These are phyloP conservation scores for Fusarium setosum DNA, from an alignment of 2,329 filamentous ascomycete species.

Conservation along the genomic window DNA sequence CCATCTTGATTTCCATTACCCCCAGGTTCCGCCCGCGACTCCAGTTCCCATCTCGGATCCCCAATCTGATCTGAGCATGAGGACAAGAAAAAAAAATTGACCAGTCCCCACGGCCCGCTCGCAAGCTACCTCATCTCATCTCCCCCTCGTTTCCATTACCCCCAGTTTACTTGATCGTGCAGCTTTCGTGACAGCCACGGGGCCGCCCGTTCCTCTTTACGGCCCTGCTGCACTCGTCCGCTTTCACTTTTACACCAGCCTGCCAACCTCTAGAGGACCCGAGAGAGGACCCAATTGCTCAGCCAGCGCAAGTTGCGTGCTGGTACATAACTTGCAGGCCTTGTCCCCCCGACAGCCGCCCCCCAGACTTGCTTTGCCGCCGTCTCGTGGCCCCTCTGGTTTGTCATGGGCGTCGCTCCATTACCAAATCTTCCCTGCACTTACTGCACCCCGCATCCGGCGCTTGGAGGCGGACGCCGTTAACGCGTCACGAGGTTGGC, in stretches of 20 bases:
- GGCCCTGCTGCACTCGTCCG: conserved; percentile 29
- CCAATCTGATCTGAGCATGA: conserved; percentile 28
- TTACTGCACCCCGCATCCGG: conserved; percentile 44
- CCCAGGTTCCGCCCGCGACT: conserved; percentile 45
- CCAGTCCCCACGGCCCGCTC: conserved; percentile 31
- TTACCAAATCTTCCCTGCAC: conserved; percentile 41
- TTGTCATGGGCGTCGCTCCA: conserved; percentile 40
- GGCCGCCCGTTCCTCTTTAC: conserved; percentile 26
- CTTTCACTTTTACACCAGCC: conserved; percentile 23
- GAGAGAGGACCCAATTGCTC: conserved; percentile 30
- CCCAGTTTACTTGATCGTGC: conserved; percentile 54
- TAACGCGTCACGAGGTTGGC: conserved; percentile 42
- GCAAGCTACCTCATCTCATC: conserved; percentile 1
- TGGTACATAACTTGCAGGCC: conserved; percentile 5
- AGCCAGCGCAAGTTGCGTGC: conserved; percentile 27
- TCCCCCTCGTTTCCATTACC: conserved; percentile 44
- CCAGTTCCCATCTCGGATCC: conserved; percentile 30
- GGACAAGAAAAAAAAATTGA: conserved; percentile 18
- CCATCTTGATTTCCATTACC: conserved; percentile 49
- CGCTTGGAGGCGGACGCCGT: conserved; percentile 34
- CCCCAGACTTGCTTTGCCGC: conserved; percentile 22
- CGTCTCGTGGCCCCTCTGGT: conserved; percentile 42
- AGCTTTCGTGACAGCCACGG: conserved; percentile 44
- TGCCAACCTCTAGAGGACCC: conserved; percentile 32
- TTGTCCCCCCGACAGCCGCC: conserved; percentile 23